Evolutionary conservation across 352 stramenopile species (phyloP), one percentile per base, ranked within the genome.

Genomic region (Saprolegnia diclina): DNA sequence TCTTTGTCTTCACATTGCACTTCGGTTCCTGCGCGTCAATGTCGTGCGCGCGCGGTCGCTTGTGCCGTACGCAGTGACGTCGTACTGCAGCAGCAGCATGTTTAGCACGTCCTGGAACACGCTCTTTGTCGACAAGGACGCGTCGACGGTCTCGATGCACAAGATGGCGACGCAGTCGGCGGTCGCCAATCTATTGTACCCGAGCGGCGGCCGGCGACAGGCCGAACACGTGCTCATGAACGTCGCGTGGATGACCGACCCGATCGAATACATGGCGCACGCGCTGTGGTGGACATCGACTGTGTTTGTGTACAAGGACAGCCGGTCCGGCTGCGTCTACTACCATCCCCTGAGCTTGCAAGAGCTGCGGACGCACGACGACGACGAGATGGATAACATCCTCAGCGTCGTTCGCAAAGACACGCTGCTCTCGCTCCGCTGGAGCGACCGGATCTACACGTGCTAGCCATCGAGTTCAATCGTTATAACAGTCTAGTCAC

Each of bases 61-160:
- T 11, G 52, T 59, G n/a, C 52, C 52, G 19, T 24, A 40, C 35
- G 35, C 52, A 4, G 24, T 59, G 11, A 35, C 24, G 1, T n/a
- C 24, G 11, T 59, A 59, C 35, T 59, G 52, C 35, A 35, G n/a
- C 35, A 35, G n/a, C 11, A 59, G 13, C 35, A 59, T 59, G 52
- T 59, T 59, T 24, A 59, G 52, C n/a, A 59, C 52, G 1, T 59
- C 52, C 11, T 59, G 52, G 52, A 59, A 59, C 35, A 59, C 52
- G 19, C 11, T 59, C 13, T 42, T 59, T 35, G 3, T 42, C 35
- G 52, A 59, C 35, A 16, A 59, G 13, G 42, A 48, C 18, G 7
- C 42, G 42, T 48, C 42, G 42, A 48, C 29, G 29, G 29, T 35
- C 29, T 35, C 29, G 29, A 35, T 35, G 29, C 29, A 35, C 29